Percentiles rank a stretch among this genome's conserved stretches.
Evolutionary conservation across 2,329 filamentous ascomycete genomes (phyloP).

Genomic region (Monosporascus ibericus): DNA sequence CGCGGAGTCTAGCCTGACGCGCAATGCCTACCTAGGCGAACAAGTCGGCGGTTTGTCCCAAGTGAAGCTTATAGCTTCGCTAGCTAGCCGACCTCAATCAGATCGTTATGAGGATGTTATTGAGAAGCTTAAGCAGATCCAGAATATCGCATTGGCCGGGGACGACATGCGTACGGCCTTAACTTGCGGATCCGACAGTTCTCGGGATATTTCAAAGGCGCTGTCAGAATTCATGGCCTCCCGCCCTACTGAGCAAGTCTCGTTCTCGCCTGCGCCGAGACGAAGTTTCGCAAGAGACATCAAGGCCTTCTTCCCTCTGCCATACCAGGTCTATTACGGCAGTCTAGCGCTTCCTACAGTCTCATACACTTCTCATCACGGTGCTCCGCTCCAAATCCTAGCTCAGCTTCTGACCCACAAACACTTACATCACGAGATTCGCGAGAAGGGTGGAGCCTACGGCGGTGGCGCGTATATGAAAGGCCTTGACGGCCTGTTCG

Average conservation of each 20-base stretch:
- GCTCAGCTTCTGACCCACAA: constrained; percentile 93
- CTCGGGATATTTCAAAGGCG: constrained; percentile 61
- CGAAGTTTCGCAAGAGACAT: constrained; percentile 39
- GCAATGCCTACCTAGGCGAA: constrained; percentile 66
- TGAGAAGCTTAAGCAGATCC: constrained; percentile 77
- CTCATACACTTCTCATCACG: constrained; percentile 69
- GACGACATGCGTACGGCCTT: constrained; percentile 70
- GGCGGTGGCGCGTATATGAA: constrained; percentile 83
- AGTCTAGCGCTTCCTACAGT: constrained; percentile 75
- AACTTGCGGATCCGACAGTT: constrained; percentile 75
- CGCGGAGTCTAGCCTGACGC: constrained; percentile 73
- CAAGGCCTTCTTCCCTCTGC: constrained; percentile 87
- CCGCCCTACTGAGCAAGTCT: constrained; percentile 41
- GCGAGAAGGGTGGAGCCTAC: constrained; percentile 95
- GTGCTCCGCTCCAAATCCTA: constrained; percentile 79
- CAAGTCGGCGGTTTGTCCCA: constrained; percentile 89
- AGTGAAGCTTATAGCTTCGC: constrained; percentile 72
- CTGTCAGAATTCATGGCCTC: constrained; percentile 64
- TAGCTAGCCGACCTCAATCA: constrained; percentile 65
- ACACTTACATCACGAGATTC: constrained; percentile 92
- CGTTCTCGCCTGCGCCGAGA: constrained; percentile 29
- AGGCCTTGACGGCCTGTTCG: constrained; percentile 77
- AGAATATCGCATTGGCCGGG: constrained; percentile 67
- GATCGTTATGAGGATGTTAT: constrained; percentile 72
- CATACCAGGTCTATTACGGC: constrained; percentile 96